phyloP scores from a whole-genome alignment of 495 filamentous ascomycete genomes.

The Penicillium roqueforti region DNA sequence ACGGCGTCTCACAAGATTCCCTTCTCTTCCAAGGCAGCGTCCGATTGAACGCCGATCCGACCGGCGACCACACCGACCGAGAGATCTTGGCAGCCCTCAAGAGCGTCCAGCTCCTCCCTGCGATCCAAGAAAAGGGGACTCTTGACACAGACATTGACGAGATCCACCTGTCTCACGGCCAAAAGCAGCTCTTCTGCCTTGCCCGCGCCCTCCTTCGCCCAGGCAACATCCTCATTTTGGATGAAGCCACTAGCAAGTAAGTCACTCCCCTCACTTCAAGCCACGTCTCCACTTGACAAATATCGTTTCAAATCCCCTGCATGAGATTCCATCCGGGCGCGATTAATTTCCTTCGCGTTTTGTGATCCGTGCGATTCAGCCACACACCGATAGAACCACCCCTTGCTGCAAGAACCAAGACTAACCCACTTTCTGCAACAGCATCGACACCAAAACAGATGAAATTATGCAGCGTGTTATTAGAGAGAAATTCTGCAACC shows the following conservation, averaged over 20 bases:
- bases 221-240: constrained; percentile 47
- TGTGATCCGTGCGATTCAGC: not conserved
- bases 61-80: constrained; percentile 21
- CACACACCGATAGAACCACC: not conserved
- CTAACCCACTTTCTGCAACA: constrained; percentile 13
- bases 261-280: constrained; percentile 13
- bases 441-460: constrained; percentile 55
- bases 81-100: constrained; percentile 46
- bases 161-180: constrained; percentile 54
- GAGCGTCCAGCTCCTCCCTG: constrained; percentile 45
- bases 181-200: constrained; percentile 63
- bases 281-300: constrained; percentile 1
- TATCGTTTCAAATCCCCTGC: constrained; percentile 21
- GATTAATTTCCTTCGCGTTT: not conserved
- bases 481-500: constrained; percentile 50
- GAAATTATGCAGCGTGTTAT: constrained; percentile 56
- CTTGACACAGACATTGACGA: constrained; percentile 49
- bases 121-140: constrained; percentile 48
- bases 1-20: constrained; percentile 55
- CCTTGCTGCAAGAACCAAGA: constrained; percentile 9
- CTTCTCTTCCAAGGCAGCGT: constrained; percentile 48
- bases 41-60: constrained; percentile 48
- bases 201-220: constrained; percentile 54
- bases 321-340: constrained; percentile 22
- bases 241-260: constrained; percentile 51